These are phyloP conservation scores for Penicillium coprophilum DNA, from an alignment of 495 filamentous ascomycete genomes.

Conservation along the genomic window DNA sequence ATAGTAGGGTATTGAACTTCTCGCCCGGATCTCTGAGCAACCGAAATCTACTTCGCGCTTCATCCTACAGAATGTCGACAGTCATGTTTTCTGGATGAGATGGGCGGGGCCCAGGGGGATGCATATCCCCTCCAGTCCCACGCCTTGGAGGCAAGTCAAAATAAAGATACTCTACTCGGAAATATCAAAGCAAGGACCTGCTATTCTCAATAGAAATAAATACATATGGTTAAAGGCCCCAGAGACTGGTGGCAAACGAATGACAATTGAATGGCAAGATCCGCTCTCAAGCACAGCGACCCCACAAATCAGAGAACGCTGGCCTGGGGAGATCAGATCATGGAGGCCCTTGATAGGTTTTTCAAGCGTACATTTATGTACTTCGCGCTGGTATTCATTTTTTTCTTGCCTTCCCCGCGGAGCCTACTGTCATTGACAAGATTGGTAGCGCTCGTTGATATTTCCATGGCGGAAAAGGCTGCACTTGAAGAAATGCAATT, in stretches of 20 bases:
- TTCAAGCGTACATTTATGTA: conserved; percentile 22
- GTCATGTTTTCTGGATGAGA: too few relatives aligned
- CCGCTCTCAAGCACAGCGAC: not conserved
- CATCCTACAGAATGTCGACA: too few relatives aligned
- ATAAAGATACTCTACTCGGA: not conserved
- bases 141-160: not conserved
- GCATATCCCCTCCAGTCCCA: too few relatives aligned
- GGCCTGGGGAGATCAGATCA: conserved; percentile 6
- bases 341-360: conserved; percentile 10
- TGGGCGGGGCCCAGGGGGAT: too few relatives aligned
- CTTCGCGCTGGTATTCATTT: conserved; percentile 10
- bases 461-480: conserved; percentile 1
- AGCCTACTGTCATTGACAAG: conserved; percentile 2
- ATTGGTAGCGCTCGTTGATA: conserved; percentile 1
- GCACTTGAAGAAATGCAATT: conserved; percentile 8
- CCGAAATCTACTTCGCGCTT: too few relatives aligned
- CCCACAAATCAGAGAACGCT: not conserved
- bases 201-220: conserved; percentile 15
- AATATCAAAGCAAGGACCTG: conserved; percentile 9
- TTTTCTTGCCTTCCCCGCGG: conserved; percentile 2
- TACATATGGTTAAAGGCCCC: conserved; percentile 17
- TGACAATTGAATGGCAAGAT: conserved; percentile 21
- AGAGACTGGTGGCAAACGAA: conserved; percentile 18
- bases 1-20: too few relatives aligned
- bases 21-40: not conserved